Percentiles rank a stretch among this genome's conserved stretches.
phyloP scores from a whole-genome alignment of 768 basidiomycete species.

The Termitomyces sp. region DNA sequence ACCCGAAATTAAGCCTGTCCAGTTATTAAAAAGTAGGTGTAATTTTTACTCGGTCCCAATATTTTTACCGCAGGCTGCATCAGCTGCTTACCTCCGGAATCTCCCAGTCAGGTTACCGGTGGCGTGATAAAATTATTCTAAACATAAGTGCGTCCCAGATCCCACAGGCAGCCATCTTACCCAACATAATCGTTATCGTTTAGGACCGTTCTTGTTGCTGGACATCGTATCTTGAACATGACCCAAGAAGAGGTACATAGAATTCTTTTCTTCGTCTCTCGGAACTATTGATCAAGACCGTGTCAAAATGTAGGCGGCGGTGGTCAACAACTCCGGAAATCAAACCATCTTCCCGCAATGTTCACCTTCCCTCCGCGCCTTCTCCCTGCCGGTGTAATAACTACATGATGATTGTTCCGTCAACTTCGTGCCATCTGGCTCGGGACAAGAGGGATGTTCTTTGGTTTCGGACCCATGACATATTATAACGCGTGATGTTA shows the following conservation, averaged over 20 bases:
- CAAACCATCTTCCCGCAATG: conserved; percentile 6
- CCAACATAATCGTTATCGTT: neutral
- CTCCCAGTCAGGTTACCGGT: neutral
- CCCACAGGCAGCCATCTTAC: neutral
- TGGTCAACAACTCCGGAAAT: conserved; percentile 2
- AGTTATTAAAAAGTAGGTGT: too few relatives aligned
- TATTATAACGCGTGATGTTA: conserved; percentile 3
- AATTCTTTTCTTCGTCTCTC: neutral
- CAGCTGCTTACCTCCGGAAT: neutral
- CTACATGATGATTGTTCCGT: neutral
- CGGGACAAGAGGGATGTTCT: neutral
- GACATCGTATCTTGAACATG: neutral
- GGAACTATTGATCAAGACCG: neutral
- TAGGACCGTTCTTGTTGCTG: neutral
- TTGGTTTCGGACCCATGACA: conserved; percentile 7
- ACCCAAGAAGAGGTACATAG: neutral
- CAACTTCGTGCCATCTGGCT: neutral
- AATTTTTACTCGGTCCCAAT: too few relatives aligned
- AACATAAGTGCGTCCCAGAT: neutral
- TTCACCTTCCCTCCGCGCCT: neutral
- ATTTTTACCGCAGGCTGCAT: neutral
- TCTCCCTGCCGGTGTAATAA: conserved; percentile 1
- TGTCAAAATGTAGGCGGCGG: neutral
- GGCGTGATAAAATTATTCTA: neutral
- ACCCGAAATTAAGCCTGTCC: too few relatives aligned